These are phyloP conservation scores for Plasmodium malariae DNA, from an alignment of 169 alveolate species.

Conservation along the genomic window DNA sequence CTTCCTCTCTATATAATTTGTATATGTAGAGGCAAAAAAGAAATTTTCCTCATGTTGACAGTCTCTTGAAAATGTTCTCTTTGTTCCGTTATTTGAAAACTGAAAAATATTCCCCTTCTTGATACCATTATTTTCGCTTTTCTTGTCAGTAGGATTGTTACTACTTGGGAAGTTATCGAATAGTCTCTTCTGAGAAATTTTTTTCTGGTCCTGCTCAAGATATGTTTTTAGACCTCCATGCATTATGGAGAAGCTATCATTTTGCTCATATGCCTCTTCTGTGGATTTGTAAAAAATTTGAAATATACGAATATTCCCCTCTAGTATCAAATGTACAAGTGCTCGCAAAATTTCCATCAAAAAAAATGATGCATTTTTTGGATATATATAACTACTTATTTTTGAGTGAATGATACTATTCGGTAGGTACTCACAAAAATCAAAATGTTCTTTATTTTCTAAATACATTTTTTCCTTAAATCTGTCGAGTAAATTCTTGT, in stretches of 20 bases:
- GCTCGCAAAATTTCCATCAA: conserved; percentile 26
- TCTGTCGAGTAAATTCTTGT: conserved; percentile 10
- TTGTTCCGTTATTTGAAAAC: background rate
- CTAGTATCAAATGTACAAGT: conserved; percentile 17
- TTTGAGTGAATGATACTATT: background rate
- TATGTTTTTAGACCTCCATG: too few relatives aligned
- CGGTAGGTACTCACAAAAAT: conserved; percentile 29
- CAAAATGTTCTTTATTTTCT: conserved; percentile 55
- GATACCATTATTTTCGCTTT: background rate
- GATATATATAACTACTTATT: background rate
- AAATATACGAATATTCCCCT: conserved; percentile 35
- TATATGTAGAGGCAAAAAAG: conserved; percentile 61
- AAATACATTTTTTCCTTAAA: conserved; percentile 38
- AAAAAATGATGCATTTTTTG: conserved; percentile 23
- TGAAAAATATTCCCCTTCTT: background rate
- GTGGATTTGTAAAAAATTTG: conserved; percentile 5
- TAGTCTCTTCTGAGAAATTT: too few relatives aligned
- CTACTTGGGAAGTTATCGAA: background rate
- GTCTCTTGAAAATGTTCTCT: background rate
- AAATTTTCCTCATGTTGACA: conserved; percentile 8
- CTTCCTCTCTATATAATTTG: conserved; percentile 66
- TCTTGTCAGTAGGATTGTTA: background rate
- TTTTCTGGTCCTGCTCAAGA: too few relatives aligned
- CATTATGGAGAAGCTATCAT: too few relatives aligned
- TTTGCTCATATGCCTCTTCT: background rate